These are phyloP conservation scores for Cyamopsis tetragonoloba DNA, from an alignment of 306 rosid genomes.

Conservation along the genomic window DNA sequence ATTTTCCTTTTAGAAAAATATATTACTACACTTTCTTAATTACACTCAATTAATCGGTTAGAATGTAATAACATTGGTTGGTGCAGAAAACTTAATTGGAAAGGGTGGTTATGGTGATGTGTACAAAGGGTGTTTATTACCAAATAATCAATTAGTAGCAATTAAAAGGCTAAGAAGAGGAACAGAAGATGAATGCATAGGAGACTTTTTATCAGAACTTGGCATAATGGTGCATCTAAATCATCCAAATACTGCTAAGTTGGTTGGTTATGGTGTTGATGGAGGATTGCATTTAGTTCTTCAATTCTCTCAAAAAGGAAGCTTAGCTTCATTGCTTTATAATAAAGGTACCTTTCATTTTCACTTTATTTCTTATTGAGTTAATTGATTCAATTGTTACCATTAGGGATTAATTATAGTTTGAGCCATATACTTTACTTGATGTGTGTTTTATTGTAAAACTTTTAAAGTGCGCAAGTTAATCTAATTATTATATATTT, in stretches of 20 bases:
- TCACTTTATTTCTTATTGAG: background rate
- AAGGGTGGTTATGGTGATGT: constrained; percentile 93
- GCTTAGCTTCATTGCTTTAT: constrained; percentile 73
- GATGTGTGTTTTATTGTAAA: too few relatives aligned
- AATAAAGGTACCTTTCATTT: constrained; percentile 26
- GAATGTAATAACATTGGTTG: background rate
- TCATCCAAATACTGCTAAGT: constrained; percentile 69
- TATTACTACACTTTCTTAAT: too few relatives aligned
- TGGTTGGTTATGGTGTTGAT: constrained; percentile 79
- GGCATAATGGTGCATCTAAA: constrained; percentile 84
- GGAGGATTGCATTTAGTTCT: constrained; percentile 87
- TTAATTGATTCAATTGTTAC: background rate
- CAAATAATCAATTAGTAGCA: constrained; percentile 60
- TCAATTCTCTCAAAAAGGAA: constrained; percentile 68
- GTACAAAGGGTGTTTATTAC: constrained; percentile 68
- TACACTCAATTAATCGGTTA: background rate
- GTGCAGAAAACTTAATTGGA: constrained; percentile 71
- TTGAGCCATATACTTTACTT: too few relatives aligned
- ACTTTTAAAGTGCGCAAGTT: too few relatives aligned
- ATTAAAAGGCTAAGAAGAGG: constrained; percentile 62
- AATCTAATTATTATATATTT: too few relatives aligned
- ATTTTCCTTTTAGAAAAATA: too few relatives aligned
- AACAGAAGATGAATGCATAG: constrained; percentile 49
- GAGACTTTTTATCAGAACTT: constrained; percentile 71
- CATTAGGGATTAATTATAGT: background rate